A percentile compares a stretch with the other conserved stretches of the same genome.
phyloP scores from a whole-genome alignment of 768 basidiomycete genomes.

The Hirschioporus abietinus region DNA sequence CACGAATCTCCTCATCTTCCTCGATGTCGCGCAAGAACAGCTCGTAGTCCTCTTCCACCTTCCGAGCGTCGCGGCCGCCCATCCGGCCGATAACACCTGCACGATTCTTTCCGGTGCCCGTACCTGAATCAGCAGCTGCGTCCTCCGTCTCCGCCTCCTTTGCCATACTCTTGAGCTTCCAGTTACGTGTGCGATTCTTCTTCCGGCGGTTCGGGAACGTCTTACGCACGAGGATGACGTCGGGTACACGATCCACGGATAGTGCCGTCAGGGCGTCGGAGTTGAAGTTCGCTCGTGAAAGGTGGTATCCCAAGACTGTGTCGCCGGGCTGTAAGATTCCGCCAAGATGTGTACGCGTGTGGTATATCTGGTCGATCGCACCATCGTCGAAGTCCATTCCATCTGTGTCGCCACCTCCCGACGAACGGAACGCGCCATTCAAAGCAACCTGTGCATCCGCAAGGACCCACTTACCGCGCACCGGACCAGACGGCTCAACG shows the following conservation, averaged over 20 bases:
- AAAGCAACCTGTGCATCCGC: conserved; percentile 89
- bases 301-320: conserved; percentile 84
- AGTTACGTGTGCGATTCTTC: conserved; percentile 78
- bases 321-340: conserved; percentile 93
- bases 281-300: conserved; percentile 90
- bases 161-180: conserved; percentile 89
- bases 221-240: conserved; percentile 92
- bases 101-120: conserved; percentile 25
- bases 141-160: conserved; percentile 88
- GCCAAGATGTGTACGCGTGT: conserved; percentile 96
- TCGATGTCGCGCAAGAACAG: conserved; percentile 90
- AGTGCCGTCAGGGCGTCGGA: conserved; percentile 76
- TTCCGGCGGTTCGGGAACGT: conserved; percentile 90
- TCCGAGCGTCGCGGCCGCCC: conserved; percentile 86
- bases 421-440: conserved; percentile 70
- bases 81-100: conserved; percentile 85
- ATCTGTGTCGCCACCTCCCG: conserved; percentile 38
- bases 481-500: conserved; percentile 75
- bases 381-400: conserved; percentile 54
- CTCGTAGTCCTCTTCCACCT: conserved; percentile 97
- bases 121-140: conserved; percentile 48
- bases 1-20: conserved; percentile 90
- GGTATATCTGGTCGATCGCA: conserved; percentile 71
- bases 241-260: conserved; percentile 65
- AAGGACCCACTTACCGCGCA: conserved; percentile 74